Base-by-base conservation (phyloP, 371 early-diverging fungal species). In the Mortierella sp. region DNA sequence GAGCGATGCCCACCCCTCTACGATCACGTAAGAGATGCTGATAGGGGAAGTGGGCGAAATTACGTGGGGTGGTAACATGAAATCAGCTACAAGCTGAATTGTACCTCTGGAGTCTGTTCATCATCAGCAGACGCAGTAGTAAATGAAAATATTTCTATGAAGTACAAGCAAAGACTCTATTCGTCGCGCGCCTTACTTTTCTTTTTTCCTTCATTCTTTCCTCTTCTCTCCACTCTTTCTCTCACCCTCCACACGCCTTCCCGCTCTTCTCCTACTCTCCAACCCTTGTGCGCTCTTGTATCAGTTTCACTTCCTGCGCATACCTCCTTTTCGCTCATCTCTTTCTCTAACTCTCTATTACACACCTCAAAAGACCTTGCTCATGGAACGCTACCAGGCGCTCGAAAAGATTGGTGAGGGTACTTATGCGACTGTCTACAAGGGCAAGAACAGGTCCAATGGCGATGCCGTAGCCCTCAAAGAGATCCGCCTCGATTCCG, bases 391-490 rank as follows among this genome's bases (percentile, higher is more conserved):
- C 32, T 79, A 79, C 57, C 80, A 79, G 64, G 63, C 67, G 54
- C 71, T 79, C 54, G 97, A 97, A 83, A 97, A 98, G 86, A 91
- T 99, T 65, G 99, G 99, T 52, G 99, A 98, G 89, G 99, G 99
- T 43, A 99, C 99, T 32, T 99, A 99, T 83, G 99, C 99, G n/a
- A 97, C 96, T 9, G 99, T 99, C n/a, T 99, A 94, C 91, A 99
- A 98, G 89, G 99, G 98, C 73, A 91, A 94, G 86, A 94, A 93
- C 77, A 91, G 92, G 75, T 84, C 91, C 18, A 95, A 95, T 43
- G 94, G 94, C 47, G 97, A 96, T 71, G 91, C 97, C 30, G 98
- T 99, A 6, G 99, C 99, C 2, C 87, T 99, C 45, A 99, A 99
- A 86, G 97, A 99, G 86, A 98, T 99, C 52, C 89, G 93, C 52